These are phyloP conservation scores for Hanseniaspora jakobsenii DNA, from an alignment of 805 yeast species.

Conservation along the genomic window DNA sequence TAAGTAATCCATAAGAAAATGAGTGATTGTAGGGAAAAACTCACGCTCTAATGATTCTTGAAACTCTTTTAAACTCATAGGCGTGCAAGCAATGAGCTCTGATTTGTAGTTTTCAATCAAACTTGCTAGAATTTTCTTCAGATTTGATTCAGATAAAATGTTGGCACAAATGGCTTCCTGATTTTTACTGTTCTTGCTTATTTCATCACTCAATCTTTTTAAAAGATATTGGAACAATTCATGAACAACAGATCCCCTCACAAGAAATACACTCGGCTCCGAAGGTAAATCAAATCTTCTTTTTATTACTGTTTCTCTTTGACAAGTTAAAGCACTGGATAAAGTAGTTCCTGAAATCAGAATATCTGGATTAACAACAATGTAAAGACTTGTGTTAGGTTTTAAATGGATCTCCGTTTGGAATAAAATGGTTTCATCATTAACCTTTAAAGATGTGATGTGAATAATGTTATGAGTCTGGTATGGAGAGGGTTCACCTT, in stretches of 20 bases:
- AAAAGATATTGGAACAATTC: conserved; percentile 47
- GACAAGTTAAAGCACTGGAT: conserved; percentile 12
- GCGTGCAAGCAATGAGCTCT: conserved; percentile 24
- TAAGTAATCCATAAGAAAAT: conserved; percentile 43
- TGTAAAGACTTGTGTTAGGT: background rate
- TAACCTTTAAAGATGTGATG: background rate
- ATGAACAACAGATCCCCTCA: conserved; percentile 79
- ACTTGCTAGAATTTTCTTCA: conserved; percentile 27
- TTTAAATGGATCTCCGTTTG: background rate
- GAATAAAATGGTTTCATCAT: background rate
- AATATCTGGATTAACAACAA: conserved; percentile 5
- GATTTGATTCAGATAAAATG: conserved; percentile 38
- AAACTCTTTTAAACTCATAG: conserved; percentile 37
- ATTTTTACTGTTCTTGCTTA: conserved; percentile 31
- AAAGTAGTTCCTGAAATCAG: conserved; percentile 11
- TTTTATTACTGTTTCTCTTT: conserved; percentile 14
- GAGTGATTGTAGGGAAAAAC: conserved; percentile 41
- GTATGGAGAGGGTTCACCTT: background rate
- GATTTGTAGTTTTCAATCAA: conserved; percentile 1
- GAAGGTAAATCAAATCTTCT: conserved; percentile 34
- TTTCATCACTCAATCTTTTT: conserved; percentile 24
- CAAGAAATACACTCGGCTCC: conserved; percentile 48
- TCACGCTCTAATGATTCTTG: conserved; percentile 31
- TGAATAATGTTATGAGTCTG: conserved; percentile 2
- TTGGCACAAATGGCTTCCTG: no score